phyloP scores from a whole-genome alignment of 2,329 filamentous ascomycete genomes.

The Coniochaeta hoffmannii region DNA sequence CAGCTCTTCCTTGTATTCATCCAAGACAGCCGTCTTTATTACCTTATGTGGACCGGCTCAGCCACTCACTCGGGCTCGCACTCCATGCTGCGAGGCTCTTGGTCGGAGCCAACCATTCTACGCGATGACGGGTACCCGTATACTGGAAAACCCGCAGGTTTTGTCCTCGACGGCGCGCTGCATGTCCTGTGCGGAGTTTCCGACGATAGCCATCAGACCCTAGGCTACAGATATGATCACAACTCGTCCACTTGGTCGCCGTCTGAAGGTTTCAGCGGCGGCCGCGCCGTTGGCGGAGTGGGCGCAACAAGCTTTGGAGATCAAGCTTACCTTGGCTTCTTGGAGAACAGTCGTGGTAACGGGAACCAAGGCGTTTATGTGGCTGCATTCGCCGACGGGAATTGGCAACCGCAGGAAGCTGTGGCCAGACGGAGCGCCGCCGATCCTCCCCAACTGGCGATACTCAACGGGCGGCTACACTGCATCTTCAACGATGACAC shows the following conservation, averaged over 20 bases:
- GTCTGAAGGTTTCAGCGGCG: slow-evolving; percentile 24
- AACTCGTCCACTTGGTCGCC: slow-evolving; percentile 19
- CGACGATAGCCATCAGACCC: slow-evolving; percentile 18
- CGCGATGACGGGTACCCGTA: slow-evolving; percentile 11
- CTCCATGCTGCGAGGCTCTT: slow-evolving; percentile 13
- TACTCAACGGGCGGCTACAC: slow-evolving; percentile 23
- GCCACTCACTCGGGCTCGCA: slow-evolving; percentile 18
- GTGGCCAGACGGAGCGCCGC: slow-evolving; percentile 11
- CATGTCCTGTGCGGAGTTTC: slow-evolving; percentile 22
- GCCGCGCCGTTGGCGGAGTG: slow-evolving; percentile 22
- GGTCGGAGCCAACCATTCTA: slow-evolving; percentile 7
- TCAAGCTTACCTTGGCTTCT: slow-evolving; percentile 20
- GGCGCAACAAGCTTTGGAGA: slow-evolving; percentile 25
- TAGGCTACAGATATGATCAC: slow-evolving; percentile 22
- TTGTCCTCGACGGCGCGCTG: slow-evolving; percentile 21
- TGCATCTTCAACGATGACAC: slow-evolving; percentile 24
- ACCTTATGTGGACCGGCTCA: slow-evolving; percentile 9
- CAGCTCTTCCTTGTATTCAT: slow-evolving; percentile 24
- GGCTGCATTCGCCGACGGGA: slow-evolving; percentile 11
- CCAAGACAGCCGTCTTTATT: slow-evolving; percentile 19
- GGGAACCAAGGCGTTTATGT: slow-evolving; percentile 13
- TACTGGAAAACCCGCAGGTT: slow-evolving; percentile 24
- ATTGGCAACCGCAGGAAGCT: slow-evolving; percentile 15
- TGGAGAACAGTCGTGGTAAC: slow-evolving; percentile 16
- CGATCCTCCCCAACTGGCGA: slow-evolving; percentile 18